phyloP scores from a whole-genome alignment of 352 stramenopile species.

The Globisporangium splendens region DNA sequence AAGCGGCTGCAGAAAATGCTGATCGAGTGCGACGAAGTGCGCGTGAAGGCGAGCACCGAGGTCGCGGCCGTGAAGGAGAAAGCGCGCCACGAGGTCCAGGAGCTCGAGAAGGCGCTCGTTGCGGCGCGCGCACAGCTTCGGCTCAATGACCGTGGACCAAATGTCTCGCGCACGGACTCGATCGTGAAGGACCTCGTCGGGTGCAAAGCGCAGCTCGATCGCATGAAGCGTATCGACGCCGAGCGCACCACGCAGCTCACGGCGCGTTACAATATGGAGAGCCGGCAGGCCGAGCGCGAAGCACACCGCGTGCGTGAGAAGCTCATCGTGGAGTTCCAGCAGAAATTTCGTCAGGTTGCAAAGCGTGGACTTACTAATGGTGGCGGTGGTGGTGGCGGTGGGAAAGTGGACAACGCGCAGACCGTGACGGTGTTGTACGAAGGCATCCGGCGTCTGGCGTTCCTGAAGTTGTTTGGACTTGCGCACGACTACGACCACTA shows the following conservation, averaged over 20 bases:
- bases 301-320: conserved; percentile 44
- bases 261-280: conserved; percentile 48
- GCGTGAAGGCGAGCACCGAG: conserved; percentile 47
- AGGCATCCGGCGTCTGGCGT: conserved; percentile 56
- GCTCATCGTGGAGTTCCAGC: conserved; percentile 36
- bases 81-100: conserved; percentile 33
- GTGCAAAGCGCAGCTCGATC: conserved; percentile 45
- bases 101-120: conserved; percentile 42
- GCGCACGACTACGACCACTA: conserved; percentile 54
- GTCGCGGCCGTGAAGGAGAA: conserved; percentile 50
- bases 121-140: conserved; percentile 46
- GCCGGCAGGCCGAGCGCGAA: conserved; percentile 48
- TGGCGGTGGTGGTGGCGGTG: conserved; percentile 11
- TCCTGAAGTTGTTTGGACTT: conserved; percentile 57
- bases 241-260: conserved; percentile 45
- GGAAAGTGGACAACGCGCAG: conserved; percentile 7
- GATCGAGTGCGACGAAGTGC: conserved; percentile 71
- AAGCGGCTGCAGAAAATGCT: conserved; percentile 77
- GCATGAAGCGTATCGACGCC: conserved; percentile 41
- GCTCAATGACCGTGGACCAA: conserved; percentile 53
- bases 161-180: conserved; percentile 42
- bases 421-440: conserved; percentile 44
- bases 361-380: conserved; percentile 13
- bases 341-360: conserved; percentile 46
- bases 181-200: conserved; percentile 44